phyloP scores from a whole-genome alignment of 768 basidiomycete genomes.

The Obba rivulosa region DNA sequence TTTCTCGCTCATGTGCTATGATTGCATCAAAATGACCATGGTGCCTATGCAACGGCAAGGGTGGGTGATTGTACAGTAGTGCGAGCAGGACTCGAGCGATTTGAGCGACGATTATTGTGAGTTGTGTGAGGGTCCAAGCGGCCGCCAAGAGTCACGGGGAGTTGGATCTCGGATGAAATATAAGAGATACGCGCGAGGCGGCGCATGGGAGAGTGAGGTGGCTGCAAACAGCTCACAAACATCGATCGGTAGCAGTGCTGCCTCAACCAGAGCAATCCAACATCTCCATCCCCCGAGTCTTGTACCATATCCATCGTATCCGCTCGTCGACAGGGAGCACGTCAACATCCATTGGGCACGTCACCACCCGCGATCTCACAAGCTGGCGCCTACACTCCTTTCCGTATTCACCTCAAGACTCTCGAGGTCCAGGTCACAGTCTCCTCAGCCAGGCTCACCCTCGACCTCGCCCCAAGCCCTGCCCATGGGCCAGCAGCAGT shows the following conservation, averaged over 20 bases:
- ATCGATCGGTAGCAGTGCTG: constrained; percentile 5
- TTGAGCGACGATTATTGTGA: too few relatives aligned
- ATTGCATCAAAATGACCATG: constrained; percentile 26
- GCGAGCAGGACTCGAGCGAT: too few relatives aligned
- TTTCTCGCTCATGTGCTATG: constrained; percentile 24
- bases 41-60: constrained; percentile 14
- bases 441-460: constrained; percentile 56
- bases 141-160: not conserved
- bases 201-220: constrained; percentile 3
- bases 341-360: constrained; percentile 1
- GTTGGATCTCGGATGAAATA: not conserved
- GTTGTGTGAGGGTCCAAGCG: not conserved
- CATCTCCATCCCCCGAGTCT: constrained; percentile 1
- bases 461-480: constrained; percentile 31
- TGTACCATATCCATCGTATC: constrained; percentile 14
- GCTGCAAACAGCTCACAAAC: constrained; percentile 19
- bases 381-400: constrained; percentile 80
- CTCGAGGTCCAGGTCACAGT: constrained; percentile 67
- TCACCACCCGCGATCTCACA: constrained; percentile 24
- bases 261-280: not conserved
- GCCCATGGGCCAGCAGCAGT: constrained; percentile 80
- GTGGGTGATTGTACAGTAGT: constrained; percentile 3
- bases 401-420: constrained; percentile 70
- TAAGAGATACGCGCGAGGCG: not conserved
- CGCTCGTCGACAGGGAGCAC: constrained; percentile 10